Evolutionary conservation across 73 alveolate genomes (phyloP).

Genomic region (Loxodes magnus): DNA sequence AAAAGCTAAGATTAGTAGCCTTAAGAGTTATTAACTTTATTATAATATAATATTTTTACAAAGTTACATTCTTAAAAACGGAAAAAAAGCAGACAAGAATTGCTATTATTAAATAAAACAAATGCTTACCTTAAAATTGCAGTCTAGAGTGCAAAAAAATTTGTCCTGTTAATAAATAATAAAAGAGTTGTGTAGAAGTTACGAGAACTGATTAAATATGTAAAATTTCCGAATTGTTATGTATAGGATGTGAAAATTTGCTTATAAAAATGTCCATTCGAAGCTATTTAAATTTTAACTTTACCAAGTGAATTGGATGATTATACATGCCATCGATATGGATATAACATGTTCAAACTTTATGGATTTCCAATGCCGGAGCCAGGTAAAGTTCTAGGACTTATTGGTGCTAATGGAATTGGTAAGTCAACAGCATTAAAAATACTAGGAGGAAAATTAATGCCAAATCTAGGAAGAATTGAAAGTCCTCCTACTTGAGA

Average conservation of each 20-base stretch:
- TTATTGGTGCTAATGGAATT: conserved; percentile 92
- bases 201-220: conserved; percentile 32
- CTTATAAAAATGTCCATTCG: conserved; percentile 87
- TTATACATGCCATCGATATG: conserved; percentile 83
- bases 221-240: conserved; percentile 35
- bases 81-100: conserved; percentile 75
- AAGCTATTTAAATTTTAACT: conserved; percentile 72
- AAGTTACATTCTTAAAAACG: too few species aligned
- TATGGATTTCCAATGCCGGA: conserved; percentile 93
- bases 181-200: conserved; percentile 81
- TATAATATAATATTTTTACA: too few species aligned
- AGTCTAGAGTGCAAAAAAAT: conserved; percentile 76
- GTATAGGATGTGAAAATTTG: conserved; percentile 95
- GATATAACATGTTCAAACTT: conserved; percentile 76
- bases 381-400: conserved; percentile 83
- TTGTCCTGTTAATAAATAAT: conserved; percentile 84
- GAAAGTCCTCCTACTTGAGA: conserved; percentile 84
- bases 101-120: conserved; percentile 83
- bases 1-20: too few species aligned
- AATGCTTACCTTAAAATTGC: conserved; percentile 88
- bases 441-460: conserved; percentile 74
- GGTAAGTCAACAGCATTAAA: conserved; percentile 89
- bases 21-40: too few species aligned
- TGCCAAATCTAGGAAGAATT: conserved; percentile 82
- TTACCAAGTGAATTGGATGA: conserved; percentile 72